Evolutionary conservation across 768 basidiomycete species (phyloP).

Genomic region (Lanmaoa rubissima): DNA sequence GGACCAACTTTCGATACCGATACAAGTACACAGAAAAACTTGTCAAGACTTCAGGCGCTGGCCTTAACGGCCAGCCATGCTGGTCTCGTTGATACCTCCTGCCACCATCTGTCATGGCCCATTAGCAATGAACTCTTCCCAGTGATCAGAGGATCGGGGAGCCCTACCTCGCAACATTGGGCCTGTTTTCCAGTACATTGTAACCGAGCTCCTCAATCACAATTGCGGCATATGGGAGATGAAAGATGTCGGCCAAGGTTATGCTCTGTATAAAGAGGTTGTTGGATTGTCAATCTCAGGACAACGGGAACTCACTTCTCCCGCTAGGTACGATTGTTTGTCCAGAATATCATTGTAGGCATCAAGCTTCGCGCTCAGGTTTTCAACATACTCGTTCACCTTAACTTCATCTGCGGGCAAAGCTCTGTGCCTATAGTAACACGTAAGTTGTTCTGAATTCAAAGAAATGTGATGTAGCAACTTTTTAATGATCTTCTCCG

Average conservation of each 20-base stretch:
- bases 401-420: slow-evolving; percentile 20
- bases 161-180: slow-evolving; percentile 28
- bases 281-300: background rate
- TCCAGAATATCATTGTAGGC: slow-evolving; percentile 52
- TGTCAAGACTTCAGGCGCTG: slow-evolving; percentile 19
- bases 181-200: slow-evolving; percentile 21
- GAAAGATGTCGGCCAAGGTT: slow-evolving; percentile 46
- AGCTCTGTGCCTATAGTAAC: slow-evolving; percentile 3
- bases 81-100: slow-evolving; percentile 43
- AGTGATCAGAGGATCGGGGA: no score
- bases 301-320: slow-evolving; percentile 40
- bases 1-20: background rate
- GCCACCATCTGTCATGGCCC: slow-evolving; percentile 46
- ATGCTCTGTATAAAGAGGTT: slow-evolving; percentile 30
- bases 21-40: background rate
- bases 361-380: slow-evolving; percentile 41
- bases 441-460: slow-evolving; percentile 3
- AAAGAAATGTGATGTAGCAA: slow-evolving; percentile 29
- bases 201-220: slow-evolving; percentile 25
- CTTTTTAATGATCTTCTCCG: slow-evolving; percentile 53
- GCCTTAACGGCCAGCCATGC: slow-evolving; percentile 49
- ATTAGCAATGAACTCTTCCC: background rate
- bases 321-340: slow-evolving; percentile 54
- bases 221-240: slow-evolving; percentile 40
- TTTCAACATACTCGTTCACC: slow-evolving; percentile 21